These are phyloP conservation scores for Kalaharituber pfeilii DNA, from an alignment of 2,329 filamentous ascomycete genomes.

Conservation along the genomic window DNA sequence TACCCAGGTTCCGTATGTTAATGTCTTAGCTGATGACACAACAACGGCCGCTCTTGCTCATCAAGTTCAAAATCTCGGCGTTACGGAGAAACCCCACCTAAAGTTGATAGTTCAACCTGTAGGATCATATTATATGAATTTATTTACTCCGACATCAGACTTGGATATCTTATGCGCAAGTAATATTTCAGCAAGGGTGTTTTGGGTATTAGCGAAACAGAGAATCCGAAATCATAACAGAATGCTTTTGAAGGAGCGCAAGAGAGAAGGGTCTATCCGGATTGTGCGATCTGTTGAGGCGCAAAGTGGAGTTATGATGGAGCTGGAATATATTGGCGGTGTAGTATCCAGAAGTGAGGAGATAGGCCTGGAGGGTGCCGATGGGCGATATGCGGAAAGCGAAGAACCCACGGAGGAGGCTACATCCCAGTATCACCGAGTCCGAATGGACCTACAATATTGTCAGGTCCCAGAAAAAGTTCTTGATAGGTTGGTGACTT, in stretches of 20 bases:
- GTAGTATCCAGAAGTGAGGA: neutral
- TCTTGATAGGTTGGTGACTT: constrained; percentile 28
- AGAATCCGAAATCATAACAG: neutral
- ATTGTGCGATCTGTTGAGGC: neutral
- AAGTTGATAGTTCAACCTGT: neutral
- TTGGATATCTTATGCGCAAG: neutral
- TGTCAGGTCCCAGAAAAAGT: constrained; percentile 41
- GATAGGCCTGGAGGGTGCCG: neutral
- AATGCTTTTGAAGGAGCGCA: neutral
- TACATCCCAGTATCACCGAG: neutral
- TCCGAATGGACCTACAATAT: constrained; percentile 44
- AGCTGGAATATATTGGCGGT: neutral
- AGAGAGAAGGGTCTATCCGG: neutral
- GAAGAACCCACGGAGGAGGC: neutral
- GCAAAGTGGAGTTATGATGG: neutral
- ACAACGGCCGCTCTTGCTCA: neutral
- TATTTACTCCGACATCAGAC: neutral
- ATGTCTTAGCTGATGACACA: neutral
- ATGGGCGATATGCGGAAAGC: neutral
- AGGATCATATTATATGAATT: neutral
- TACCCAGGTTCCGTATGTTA: neutral
- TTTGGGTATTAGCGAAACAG: neutral
- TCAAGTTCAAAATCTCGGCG: neutral
- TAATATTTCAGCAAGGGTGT: neutral
- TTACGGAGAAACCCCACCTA: neutral